phyloP scores from a whole-genome alignment of 345 rosid genomes.

The Chamaenerion angustifolium region DNA sequence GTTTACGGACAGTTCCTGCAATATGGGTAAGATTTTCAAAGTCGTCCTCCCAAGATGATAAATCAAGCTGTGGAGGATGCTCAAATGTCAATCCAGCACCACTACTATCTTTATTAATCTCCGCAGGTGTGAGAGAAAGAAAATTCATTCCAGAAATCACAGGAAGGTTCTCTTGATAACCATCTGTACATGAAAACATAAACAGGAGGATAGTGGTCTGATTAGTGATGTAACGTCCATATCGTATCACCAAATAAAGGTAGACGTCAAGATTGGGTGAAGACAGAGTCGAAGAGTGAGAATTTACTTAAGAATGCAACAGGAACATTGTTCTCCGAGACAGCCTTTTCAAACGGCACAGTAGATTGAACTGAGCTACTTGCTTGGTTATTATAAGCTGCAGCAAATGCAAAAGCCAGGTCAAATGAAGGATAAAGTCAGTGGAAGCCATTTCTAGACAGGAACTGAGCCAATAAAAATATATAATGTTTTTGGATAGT shows the following conservation, averaged over 20 bases:
- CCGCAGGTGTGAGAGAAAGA: conserved; percentile 19
- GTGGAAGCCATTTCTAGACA: too few relatives aligned
- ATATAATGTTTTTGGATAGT: too few relatives aligned
- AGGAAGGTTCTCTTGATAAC: conserved; percentile 34
- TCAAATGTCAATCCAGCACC: conserved; percentile 32
- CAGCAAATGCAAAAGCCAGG: conserved; percentile 9
- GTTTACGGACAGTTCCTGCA: conserved; percentile 17
- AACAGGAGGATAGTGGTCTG: conserved; percentile 6
- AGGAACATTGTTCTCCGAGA: conserved; percentile 23
- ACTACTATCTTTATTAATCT: conserved; percentile 19
- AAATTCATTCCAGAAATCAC: conserved; percentile 19
- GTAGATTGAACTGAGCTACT: conserved; percentile 34
- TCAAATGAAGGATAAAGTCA: too few relatives aligned
- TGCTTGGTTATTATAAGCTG: conserved; percentile 61
- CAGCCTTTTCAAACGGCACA: conserved; percentile 32
- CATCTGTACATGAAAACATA: conserved; percentile 21
- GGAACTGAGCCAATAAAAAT: too few relatives aligned
- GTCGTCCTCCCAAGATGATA: conserved; percentile 55
- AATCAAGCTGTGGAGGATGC: conserved; percentile 33
- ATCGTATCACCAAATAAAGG: background rate
- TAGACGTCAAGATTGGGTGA: background rate
- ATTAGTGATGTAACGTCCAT: background rate
- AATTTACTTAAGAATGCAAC: conserved; percentile 32
- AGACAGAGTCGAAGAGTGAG: conserved; percentile 9
- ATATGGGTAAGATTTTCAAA: conserved; percentile 26